phyloP scores from a whole-genome alignment of 1,139 yeast genomes.

The Yamadazyma siamensis region DNA sequence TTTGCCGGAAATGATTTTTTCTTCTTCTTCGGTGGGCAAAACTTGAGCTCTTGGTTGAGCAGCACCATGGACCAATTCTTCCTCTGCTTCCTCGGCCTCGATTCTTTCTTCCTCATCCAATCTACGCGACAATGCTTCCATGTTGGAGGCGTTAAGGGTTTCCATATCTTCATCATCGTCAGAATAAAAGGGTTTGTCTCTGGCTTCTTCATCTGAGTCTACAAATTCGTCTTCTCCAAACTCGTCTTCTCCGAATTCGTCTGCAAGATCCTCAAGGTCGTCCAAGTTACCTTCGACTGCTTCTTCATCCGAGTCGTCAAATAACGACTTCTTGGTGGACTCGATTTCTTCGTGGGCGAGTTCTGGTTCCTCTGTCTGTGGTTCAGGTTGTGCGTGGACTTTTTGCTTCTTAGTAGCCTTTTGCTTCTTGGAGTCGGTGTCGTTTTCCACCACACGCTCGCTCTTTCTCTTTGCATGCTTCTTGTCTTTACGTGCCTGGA shows the following conservation, averaged over 20 bases:
- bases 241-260: conserved; percentile 24
- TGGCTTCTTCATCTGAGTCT: conserved; percentile 54
- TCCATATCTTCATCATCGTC: conserved; percentile 80
- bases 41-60: conserved; percentile 70
- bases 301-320: conserved; percentile 69
- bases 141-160: conserved; percentile 77
- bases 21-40: conserved; percentile 62
- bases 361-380: conserved; percentile 25
- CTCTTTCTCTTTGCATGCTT: conserved; percentile 36
- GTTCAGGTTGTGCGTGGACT: conserved; percentile 7
- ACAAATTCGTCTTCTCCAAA: conserved; percentile 48
- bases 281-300: conserved; percentile 32
- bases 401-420: conserved; percentile 17
- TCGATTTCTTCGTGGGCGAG: conserved; percentile 20
- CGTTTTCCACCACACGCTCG: conserved; percentile 20
- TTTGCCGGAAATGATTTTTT: conserved; percentile 43
- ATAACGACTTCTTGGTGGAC: conserved; percentile 68
- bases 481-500: conserved; percentile 57
- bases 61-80: conserved; percentile 59
- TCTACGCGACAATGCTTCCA: conserved; percentile 72
- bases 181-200: conserved; percentile 77
- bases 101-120: conserved; percentile 69
- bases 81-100: conserved; percentile 78
- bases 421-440: conserved; percentile 17
- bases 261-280: conserved; percentile 45